These are phyloP conservation scores for Colletotrichum incanum DNA, from an alignment of 2,329 filamentous ascomycete species.

Conservation along the genomic window DNA sequence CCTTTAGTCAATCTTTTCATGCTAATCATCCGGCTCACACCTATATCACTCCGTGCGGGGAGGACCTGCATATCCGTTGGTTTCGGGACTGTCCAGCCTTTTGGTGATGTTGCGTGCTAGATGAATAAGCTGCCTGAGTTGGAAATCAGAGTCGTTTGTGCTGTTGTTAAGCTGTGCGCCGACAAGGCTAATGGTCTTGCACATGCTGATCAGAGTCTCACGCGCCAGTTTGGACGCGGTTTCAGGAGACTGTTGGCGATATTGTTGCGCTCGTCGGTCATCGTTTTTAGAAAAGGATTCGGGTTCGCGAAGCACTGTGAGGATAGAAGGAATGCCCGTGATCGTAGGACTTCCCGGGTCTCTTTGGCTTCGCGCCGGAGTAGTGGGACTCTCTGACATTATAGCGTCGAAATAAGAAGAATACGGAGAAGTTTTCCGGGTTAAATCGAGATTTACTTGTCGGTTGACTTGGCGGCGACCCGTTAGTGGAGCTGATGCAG, in stretches of 20 bases:
- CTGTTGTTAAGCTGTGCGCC: conserved; percentile 39
- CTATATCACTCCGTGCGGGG: conserved; percentile 9
- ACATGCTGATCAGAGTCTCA: conserved; percentile 40
- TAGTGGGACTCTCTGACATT: conserved; percentile 38
- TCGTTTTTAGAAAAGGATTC: conserved; percentile 33
- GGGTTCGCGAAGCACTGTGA: conserved; percentile 37
- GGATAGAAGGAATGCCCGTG: conserved; percentile 38
- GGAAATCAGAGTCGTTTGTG: conserved; percentile 41
- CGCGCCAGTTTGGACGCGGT: conserved; percentile 37
- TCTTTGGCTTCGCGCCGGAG: conserved; percentile 9
- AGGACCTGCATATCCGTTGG: conserved; percentile 22
- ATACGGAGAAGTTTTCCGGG: neutral
- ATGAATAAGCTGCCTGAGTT: conserved; percentile 40
- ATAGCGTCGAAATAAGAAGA: neutral
- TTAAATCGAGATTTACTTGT: neutral
- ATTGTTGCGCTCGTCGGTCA: conserved; percentile 26
- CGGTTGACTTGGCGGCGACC: conserved; percentile 9
- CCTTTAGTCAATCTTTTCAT: neutral
- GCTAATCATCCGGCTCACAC: no score
- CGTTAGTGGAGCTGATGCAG: neutral
- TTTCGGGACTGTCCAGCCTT: conserved; percentile 30
- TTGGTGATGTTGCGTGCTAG: conserved; percentile 40
- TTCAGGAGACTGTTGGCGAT: conserved; percentile 34
- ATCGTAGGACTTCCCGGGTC: conserved; percentile 34
- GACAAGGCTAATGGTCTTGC: conserved; percentile 36